Conservation (phyloP, 495 filamentous ascomycete species). For the Delitschia confertaspora region DNA sequence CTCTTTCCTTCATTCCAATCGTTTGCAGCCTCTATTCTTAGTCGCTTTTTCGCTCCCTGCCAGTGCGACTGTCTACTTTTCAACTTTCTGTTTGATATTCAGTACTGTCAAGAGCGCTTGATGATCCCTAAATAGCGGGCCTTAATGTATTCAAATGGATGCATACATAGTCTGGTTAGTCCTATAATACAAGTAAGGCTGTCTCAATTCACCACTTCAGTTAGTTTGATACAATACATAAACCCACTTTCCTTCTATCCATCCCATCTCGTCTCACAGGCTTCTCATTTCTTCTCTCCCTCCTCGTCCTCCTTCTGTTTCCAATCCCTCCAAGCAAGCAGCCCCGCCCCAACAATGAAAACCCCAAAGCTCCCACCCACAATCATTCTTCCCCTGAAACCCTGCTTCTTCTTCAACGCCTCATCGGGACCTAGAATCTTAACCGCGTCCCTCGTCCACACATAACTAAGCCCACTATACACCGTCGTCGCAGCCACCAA, state of each 20-base stretch:
- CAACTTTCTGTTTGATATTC: too few relatives aligned
- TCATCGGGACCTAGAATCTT: constrained; percentile 35
- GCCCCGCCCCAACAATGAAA: constrained; percentile 27
- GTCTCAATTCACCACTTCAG: background rate
- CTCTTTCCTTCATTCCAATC: too few relatives aligned
- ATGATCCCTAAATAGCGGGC: too few relatives aligned
- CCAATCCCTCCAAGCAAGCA: constrained; percentile 16
- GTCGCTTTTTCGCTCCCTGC: too few relatives aligned
- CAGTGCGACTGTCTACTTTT: too few relatives aligned
- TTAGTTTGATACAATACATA: background rate
- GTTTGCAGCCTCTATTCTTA: too few relatives aligned
- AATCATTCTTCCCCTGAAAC: constrained; percentile 33
- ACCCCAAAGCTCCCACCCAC: constrained; percentile 33
- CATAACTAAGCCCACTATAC: constrained; percentile 36
- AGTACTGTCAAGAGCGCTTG: too few relatives aligned
- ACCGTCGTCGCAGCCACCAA: constrained; percentile 36
- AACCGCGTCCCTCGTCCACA: constrained; percentile 32
- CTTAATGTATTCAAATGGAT: too few relatives aligned
- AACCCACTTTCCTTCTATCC: background rate
- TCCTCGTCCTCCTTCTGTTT: background rate
- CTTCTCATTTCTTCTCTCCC: background rate
- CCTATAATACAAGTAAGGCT: background rate
- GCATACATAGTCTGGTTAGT: too few relatives aligned
- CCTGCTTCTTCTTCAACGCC: constrained; percentile 36
- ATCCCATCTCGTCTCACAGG: background rate